Evolutionary conservation across 2,329 filamentous ascomycete genomes (phyloP).

Genomic region (Fusarium sp.): DNA sequence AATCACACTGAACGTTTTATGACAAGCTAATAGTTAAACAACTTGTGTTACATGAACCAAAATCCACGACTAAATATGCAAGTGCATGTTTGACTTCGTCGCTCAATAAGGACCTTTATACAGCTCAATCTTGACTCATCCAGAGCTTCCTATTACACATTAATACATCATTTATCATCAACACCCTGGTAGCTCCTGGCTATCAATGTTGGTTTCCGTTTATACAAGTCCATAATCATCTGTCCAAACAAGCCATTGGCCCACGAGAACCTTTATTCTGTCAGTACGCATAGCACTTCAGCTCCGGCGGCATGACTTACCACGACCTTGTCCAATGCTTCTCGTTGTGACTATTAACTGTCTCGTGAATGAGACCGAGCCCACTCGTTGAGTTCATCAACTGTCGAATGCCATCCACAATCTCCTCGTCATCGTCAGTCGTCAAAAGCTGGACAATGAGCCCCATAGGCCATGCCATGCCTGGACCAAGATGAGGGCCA

Average conservation of each 20-base stretch:
- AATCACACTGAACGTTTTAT: not conserved
- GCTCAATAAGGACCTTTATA: not conserved
- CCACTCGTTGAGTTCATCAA: conserved; percentile 75
- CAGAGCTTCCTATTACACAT: not conserved
- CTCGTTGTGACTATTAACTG: conserved; percentile 49
- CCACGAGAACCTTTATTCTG: conserved; percentile 80
- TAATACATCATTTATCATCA: not conserved
- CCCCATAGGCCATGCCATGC: conserved; percentile 89
- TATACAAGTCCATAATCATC: conserved; percentile 79
- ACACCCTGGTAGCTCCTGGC: conserved; percentile 57
- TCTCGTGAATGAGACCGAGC: conserved; percentile 83
- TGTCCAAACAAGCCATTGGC: conserved; percentile 89
- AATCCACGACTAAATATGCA: not conserved
- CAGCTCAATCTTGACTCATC: not conserved
- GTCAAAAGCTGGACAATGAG: conserved; percentile 84
- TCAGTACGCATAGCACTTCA: not conserved
- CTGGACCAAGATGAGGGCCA: conserved; percentile 65
- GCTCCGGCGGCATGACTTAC: conserved; percentile 30
- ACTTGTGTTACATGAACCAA: not conserved
- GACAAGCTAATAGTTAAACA: not conserved
- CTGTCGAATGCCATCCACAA: conserved; percentile 68
- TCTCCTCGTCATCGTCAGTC: conserved; percentile 78
- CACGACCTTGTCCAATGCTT: conserved; percentile 50
- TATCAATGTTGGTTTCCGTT: conserved; percentile 75
- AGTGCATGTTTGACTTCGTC: not conserved